A percentile compares a stretch with the other conserved stretches of the same genome.
phyloP scores from a whole-genome alignment of 768 basidiomycete species.

The Inosperma sp. region DNA sequence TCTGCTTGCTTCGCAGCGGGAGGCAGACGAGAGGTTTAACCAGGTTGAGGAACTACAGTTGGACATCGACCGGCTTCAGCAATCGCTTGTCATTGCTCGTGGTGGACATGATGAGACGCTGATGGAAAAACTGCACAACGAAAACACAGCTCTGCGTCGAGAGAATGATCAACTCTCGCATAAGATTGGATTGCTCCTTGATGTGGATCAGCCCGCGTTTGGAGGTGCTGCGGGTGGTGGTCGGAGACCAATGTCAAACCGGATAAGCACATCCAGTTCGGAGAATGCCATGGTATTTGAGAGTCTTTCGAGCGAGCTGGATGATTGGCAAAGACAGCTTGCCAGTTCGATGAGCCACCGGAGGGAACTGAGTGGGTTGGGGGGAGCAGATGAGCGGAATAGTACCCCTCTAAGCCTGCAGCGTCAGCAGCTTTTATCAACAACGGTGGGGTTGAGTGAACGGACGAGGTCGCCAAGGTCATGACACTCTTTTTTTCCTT shows the following conservation, averaged over 20 bases:
- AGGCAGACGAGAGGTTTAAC: conserved; percentile 71
- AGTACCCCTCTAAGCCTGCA: no score
- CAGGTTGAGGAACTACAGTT: conserved; percentile 78
- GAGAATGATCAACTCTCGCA: conserved; percentile 90
- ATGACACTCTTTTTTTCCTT: conserved; percentile 33
- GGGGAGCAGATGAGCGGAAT: conserved; percentile 11
- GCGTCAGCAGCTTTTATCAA: no score
- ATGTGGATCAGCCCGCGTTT: conserved; percentile 77
- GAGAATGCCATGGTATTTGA: conserved; percentile 76
- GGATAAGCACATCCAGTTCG: conserved; percentile 74
- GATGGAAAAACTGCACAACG: conserved; percentile 75
- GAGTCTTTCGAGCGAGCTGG: conserved; percentile 73
- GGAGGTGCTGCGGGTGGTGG: conserved; percentile 62
- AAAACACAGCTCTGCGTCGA: conserved; percentile 72
- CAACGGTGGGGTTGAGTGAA: conserved; percentile 48
- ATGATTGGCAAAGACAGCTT: conserved; percentile 83
- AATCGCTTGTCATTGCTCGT: conserved; percentile 68
- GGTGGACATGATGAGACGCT: conserved; percentile 73
- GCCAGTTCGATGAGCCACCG: conserved; percentile 74
- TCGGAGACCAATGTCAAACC: conserved; percentile 58
- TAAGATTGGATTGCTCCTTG: conserved; percentile 84
- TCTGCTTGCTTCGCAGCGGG: conserved; percentile 66
- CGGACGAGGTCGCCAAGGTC: conserved; percentile 57
- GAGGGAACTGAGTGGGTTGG: conserved; percentile 64
- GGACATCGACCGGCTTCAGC: conserved; percentile 72